Conservation (phyloP, 805 yeast genomes). For the Candida morakotiae region DNA sequence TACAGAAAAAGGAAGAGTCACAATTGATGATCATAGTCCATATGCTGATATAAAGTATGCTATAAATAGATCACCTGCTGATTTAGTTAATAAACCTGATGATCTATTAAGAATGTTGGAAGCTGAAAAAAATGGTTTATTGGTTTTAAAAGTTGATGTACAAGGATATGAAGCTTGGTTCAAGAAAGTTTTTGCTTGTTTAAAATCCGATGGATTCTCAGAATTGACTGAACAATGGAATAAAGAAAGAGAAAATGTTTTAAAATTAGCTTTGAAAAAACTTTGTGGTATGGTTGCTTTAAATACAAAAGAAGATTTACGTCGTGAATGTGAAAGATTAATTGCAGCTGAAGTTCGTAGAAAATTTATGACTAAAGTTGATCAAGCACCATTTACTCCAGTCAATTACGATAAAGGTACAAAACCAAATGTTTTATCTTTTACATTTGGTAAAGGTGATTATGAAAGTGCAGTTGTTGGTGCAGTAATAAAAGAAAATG, state of each 20-base stretch:
- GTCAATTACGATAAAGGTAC: conserved; percentile 74
- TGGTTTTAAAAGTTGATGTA: conserved; percentile 58
- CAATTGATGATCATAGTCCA: conserved; percentile 75
- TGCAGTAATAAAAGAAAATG: conserved; percentile 71
- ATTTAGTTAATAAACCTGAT: conserved; percentile 73
- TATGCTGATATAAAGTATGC: conserved; percentile 92
- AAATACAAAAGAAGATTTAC: conserved; percentile 78
- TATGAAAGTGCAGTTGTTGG: conserved; percentile 84
- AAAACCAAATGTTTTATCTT: conserved; percentile 74
- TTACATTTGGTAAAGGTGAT: conserved; percentile 85
- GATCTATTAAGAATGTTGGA: conserved; percentile 83
- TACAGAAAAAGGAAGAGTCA: conserved; percentile 68
- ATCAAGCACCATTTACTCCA: conserved; percentile 93
- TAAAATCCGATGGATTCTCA: conserved; percentile 75
- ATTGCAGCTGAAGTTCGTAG: conserved; percentile 69
- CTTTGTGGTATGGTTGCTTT: conserved; percentile 63
- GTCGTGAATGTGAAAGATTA: conserved; percentile 68
- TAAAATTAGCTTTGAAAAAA: conserved; percentile 64
- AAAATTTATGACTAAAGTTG: conserved; percentile 64
- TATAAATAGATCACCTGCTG: conserved; percentile 70
- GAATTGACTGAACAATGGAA: conserved; percentile 81
- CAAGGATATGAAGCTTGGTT: conserved; percentile 42
- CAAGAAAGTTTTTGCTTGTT: conserved; percentile 39
- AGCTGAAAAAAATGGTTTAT: conserved; percentile 79
- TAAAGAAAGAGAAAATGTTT: conserved; percentile 60